Conservation (phyloP, 179 eudicot genomes). For the Camellia oleifera region DNA sequence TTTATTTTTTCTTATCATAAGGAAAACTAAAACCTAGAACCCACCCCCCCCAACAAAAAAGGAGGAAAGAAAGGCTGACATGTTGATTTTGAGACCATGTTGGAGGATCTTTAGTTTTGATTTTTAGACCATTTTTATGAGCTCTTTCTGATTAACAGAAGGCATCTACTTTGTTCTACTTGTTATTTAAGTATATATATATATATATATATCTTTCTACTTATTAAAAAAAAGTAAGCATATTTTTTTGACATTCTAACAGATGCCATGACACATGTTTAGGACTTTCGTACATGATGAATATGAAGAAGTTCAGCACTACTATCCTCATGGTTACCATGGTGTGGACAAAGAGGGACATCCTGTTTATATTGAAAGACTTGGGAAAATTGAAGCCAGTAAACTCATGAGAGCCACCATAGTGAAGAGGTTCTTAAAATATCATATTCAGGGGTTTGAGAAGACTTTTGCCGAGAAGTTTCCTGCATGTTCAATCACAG, state of each 20-base stretch:
- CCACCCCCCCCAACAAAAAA: background rate
- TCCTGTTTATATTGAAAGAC: conserved; percentile 90
- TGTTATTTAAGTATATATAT: background rate
- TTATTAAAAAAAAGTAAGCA: too few species aligned
- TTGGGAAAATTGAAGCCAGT: conserved; percentile 80
- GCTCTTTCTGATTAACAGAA: background rate
- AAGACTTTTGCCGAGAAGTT: conserved; percentile 82
- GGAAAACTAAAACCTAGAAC: background rate
- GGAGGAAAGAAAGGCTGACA: background rate
- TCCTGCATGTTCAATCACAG: conserved; percentile 93
- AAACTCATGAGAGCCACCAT: conserved; percentile 91
- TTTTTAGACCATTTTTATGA: background rate
- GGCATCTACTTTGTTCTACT: background rate
- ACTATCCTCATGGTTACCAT: conserved; percentile 98
- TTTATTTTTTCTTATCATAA: background rate
- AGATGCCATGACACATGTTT: conserved; percentile 20
- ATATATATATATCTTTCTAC: too few species aligned
- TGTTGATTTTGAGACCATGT: background rate
- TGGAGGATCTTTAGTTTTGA: background rate
- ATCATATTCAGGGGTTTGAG: conserved; percentile 94
- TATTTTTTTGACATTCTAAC: conserved; percentile 13
- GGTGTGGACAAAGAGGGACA: conserved; percentile 92
- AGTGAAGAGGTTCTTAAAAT: conserved; percentile 77
- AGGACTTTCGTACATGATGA: conserved; percentile 83
- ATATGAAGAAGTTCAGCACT: conserved; percentile 61